Percentiles rank a stretch among this genome's conserved stretches.
Evolutionary conservation across 371 early-diverging fungal species (phyloP).

Genomic region (Mucor plumbeus): DNA sequence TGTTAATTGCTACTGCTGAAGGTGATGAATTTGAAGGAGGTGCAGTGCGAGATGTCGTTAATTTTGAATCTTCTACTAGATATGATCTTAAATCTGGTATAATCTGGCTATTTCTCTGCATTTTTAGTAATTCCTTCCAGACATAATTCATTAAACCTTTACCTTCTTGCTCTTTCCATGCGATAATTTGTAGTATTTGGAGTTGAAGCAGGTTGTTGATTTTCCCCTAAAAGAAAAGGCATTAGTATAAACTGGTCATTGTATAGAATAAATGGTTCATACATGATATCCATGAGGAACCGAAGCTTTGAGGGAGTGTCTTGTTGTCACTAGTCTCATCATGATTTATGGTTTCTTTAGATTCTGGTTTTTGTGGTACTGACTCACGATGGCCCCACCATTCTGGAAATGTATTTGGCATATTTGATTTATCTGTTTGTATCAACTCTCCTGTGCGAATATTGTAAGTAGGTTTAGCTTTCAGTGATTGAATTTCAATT

Average conservation of each 20-base stretch:
- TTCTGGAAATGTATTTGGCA: slow-evolving; percentile 48
- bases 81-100: slow-evolving; percentile 29
- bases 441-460: slow-evolving; percentile 9
- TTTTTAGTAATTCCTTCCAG: neutral
- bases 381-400: slow-evolving; percentile 49
- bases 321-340: neutral
- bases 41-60: slow-evolving; percentile 4
- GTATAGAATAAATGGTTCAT: neutral
- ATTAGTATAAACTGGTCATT: neutral
- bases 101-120: slow-evolving; percentile 17
- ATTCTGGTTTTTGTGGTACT: slow-evolving; percentile 13
- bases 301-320: neutral
- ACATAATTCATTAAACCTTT: neutral
- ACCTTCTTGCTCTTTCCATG: slow-evolving; percentile 27
- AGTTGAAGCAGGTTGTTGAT: neutral
- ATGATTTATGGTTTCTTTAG: neutral
- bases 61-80: slow-evolving; percentile 8
- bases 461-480: slow-evolving; percentile 13
- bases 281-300: slow-evolving; percentile 21
- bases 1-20: neutral
- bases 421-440: slow-evolving; percentile 18
- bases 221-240: slow-evolving; percentile 8
- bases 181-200: slow-evolving; percentile 3
- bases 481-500: neutral
- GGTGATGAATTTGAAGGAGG: neutral